Conservation (phyloP, 2,329 filamentous ascomycete species). For the Didymella sp. region DNA sequence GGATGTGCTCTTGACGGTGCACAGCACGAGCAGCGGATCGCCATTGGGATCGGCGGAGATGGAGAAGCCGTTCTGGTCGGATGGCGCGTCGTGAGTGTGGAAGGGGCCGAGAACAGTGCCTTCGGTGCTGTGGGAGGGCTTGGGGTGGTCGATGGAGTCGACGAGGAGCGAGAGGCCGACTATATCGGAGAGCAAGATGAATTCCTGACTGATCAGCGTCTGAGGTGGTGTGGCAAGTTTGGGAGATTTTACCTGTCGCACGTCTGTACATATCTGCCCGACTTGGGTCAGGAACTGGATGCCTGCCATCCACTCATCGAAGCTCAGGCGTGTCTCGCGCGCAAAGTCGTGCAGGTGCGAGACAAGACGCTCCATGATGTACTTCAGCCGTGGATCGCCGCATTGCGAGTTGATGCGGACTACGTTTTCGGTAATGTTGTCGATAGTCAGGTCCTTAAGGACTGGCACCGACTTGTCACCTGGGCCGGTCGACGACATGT, state of each 20-base stretch:
- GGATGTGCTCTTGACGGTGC: slow-evolving; percentile 69
- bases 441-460: slow-evolving; percentile 74
- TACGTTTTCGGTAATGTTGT: slow-evolving; percentile 79
- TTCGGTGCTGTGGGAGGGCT: slow-evolving; percentile 72
- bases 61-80: slow-evolving; percentile 61
- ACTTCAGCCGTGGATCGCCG: slow-evolving; percentile 69
- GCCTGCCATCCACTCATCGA: slow-evolving; percentile 78
- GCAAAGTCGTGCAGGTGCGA: slow-evolving; percentile 83
- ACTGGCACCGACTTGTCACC: slow-evolving; percentile 50
- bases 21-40: slow-evolving; percentile 74
- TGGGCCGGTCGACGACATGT: slow-evolving; percentile 4
- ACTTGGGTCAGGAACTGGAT: slow-evolving; percentile 74
- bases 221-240: not conserved
- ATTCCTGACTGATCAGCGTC: slow-evolving; percentile 62
- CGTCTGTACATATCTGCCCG: slow-evolving; percentile 76
- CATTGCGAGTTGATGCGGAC: slow-evolving; percentile 76
- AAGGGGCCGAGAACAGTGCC: slow-evolving; percentile 83
- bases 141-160: slow-evolving; percentile 84
- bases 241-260: slow-evolving; percentile 66
- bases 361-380: slow-evolving; percentile 75
- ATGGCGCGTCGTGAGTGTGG: slow-evolving; percentile 78
- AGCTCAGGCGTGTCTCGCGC: slow-evolving; percentile 76
- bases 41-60: slow-evolving; percentile 75
- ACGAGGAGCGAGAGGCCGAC: slow-evolving; percentile 81
- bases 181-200: slow-evolving; percentile 81